Evolutionary conservation across 208 protist genomes (phyloP), one percentile per base, ranked within the genome.

Genomic region (Trypanosoma brucei): DNA sequence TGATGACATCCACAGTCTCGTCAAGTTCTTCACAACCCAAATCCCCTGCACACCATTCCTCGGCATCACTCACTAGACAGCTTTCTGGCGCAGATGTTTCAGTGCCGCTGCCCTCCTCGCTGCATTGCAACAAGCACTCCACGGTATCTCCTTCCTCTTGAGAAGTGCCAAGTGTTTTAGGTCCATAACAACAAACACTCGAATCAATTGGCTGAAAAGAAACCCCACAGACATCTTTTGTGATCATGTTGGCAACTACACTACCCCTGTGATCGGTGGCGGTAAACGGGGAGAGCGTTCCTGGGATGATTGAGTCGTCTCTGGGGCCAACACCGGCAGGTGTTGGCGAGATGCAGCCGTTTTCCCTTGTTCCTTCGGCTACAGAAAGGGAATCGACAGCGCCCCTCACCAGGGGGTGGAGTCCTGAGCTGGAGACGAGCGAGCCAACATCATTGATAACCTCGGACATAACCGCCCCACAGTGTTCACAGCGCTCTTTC

Each of bases 401-500:
- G 11, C 42, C 35, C 0, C 31, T 34, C 22, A 66, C 42, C n/a
- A 60, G 38, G 6, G 59, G 22, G 3, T 34, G 46, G 2, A 48
- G 1, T 48, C 54, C 50, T 22, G 62, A 59, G 0, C 71, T 49
- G 3, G 75, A 80, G 45, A 88, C 50, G 0, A 22, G 9, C 11
- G 48, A 54, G 7, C 60, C 61, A 30, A 59, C 59, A 2, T 72
- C 53, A 45, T 67, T 80, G n/a, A 89, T 55, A 33, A 79, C 42
- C 3, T 48, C 54, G n/a, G 77, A 68, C 14, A 90, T 64, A 38
- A 65, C 69, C 1, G 31, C 78, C 11, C 65, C 59, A 62, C 88
- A 94, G 59, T 83, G 70, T 30, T 62, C 61, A 55, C 88, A 94
- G 9, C 14, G 57, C 67, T 94, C 88, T 8, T 63, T 38, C 2